Base-by-base conservation (phyloP, 2,329 filamentous ascomycete species). In the Lecanicillium sp. region DNA sequence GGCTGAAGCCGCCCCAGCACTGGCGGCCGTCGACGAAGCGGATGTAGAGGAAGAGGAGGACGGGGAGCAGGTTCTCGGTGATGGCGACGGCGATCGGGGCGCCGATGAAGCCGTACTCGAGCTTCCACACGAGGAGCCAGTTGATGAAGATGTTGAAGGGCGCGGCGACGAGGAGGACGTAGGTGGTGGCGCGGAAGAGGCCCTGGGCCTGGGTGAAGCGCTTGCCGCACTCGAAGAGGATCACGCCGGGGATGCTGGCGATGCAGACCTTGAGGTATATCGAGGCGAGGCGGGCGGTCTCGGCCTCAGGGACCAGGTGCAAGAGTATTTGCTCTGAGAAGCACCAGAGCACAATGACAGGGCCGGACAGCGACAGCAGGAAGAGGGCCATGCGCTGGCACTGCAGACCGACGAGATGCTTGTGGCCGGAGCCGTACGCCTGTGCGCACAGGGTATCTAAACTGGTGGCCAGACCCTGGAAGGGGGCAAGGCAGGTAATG, bases 371-470 rank as follows among this genome's bases (percentile, higher is more conserved):
- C 3, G 75, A 63, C 71, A 85, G 83, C 3, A 93, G 74, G 60
- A 93, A 90, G 60, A 75, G 85, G 1, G 87, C 72, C 87, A 91
- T 91, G 49, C 87, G 77, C 67, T 93, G 86, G 53, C 88, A 76
- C 58, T 93, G 87, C 47, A 93, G 65, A 2, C 87, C 87, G 10
- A 97, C 91, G 5, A 97, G 78, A 56, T 90, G 86, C 62, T 86
- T 94, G 62, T 86, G 86, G 0, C 91, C 91, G 1, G 87, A 94
- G 2, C 93, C 91, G 62, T 94, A 97, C 1, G 93, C 91, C 66
- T 97, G 91, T 0, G 91, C 81, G 64, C 91, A 96, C 2, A 97
- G 80, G 0, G 91, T 97, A 66, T 97, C 91, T 30, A 97, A 73
- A 54, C 85, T 88, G 4, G 91, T 97, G 1, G 90, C 85, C 12